These are phyloP conservation scores for Blastocystis sp. DNA, from an alignment of 352 stramenopile species.

Conservation along the genomic window DNA sequence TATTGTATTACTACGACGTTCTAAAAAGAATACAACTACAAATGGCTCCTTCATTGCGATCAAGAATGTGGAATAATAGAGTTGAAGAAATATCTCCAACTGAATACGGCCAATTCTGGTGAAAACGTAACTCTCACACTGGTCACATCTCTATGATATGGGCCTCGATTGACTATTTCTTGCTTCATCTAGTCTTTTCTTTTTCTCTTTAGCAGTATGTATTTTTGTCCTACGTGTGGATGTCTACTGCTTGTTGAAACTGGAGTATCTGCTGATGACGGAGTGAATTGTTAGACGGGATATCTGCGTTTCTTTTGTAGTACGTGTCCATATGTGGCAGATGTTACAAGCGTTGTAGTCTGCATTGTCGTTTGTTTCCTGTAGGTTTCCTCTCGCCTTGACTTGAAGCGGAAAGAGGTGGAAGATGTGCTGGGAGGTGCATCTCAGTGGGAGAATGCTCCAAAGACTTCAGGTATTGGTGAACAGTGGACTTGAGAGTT, in stretches of 20 bases:
- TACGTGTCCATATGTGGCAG: slow-evolving; percentile 34
- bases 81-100: not conserved
- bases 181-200: not conserved
- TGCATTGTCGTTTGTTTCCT: not conserved
- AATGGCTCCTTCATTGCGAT: not conserved
- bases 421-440: slow-evolving; percentile 94
- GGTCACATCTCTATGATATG: not conserved
- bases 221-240: slow-evolving; percentile 58
- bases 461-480: slow-evolving; percentile 78
- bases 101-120: too few species aligned
- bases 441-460: slow-evolving; percentile 94
- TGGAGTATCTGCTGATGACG: not conserved
- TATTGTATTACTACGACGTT: not conserved
- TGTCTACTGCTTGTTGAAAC: slow-evolving; percentile 53
- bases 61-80: not conserved
- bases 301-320: slow-evolving; percentile 58
- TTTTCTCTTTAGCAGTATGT: not conserved
- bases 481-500: not conserved
- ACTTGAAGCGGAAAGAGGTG: slow-evolving; percentile 87
- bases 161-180: not conserved
- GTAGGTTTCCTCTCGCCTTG: slow-evolving; percentile 9
- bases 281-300: not conserved
- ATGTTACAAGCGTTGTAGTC: slow-evolving; percentile 8
- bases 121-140: too few species aligned
- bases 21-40: not conserved